Evolutionary conservation across 140 eudicot genomes (phyloP), one percentile per base, ranked within the genome.

Genomic region (Cichorium intybus): DNA sequence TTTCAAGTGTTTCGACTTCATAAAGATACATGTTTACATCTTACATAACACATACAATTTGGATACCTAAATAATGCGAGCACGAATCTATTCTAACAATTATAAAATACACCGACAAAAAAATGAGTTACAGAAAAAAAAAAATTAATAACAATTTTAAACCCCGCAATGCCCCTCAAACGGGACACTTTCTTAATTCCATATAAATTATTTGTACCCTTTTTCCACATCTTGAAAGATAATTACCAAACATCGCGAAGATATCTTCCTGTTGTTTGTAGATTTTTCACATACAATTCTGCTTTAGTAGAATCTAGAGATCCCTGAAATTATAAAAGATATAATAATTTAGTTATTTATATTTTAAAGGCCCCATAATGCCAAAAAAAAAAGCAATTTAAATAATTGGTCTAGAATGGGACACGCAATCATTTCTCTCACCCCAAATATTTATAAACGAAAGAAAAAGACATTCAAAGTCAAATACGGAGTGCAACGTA

Each of bases 281-380:
- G 76, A 54, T 80, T 80, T 81, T 87, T 87, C 66, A 87, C 90
- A 63, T 75, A 65, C 75, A 75, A 39, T 58, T 87, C 95, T 1
- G 95, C 81, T 72, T 80, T 59, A 2, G 90, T 74, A 29, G 80
- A 75, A 62, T 69, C 79, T 61, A 87, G 21, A 15, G 78, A 77
- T 68, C 95, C 95, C 90, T 87, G 90, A 33, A 49, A 57, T 69
- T 26, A 34, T 34, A 26, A 18, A 43, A 41, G 24, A 11, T 11
- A 12, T 8, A 16, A 4, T 6, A 16, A 0, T 43, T 28, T 57
- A 24, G 57, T 56, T 69, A 57, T 56, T 17, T 23, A 15, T n/a
- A n/a, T n/a, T n/a, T n/a, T n/a, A n/a, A 51, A 34, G 18, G 12
- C 56, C 45, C 16, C 43, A 41, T 61, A 11, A 12, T 21, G 10